Evolutionary conservation across 768 basidiomycete species (phyloP), one percentile per base, ranked within the genome.

Genomic region (Pilatotrama ljubarskyi): DNA sequence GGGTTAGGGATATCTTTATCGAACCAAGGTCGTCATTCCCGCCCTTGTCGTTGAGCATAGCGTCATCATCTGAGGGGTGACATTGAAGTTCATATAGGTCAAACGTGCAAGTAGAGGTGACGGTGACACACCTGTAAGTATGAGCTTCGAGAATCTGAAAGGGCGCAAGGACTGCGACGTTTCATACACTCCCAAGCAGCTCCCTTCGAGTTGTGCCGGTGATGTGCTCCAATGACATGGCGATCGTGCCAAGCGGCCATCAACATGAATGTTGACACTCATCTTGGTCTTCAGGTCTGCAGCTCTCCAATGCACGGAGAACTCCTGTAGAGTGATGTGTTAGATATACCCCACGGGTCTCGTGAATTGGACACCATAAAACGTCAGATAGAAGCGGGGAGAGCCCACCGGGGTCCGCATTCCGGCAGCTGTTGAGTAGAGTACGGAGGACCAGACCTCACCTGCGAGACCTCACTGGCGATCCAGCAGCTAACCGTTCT

Each of bases 401-500:
- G n/a, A n/a, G n/a, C n/a, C n/a, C n/a, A n/a, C n/a, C n/a, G n/a
- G n/a, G n/a, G n/a, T n/a, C n/a, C n/a, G n/a, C n/a, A n/a, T n/a
- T n/a, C n/a, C n/a, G n/a, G n/a, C n/a, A n/a, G n/a, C n/a, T n/a
- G n/a, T n/a, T n/a, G n/a, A n/a, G 6, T 15, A 25, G 29, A 32
- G 26, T 5, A 17, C 6, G 14, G 26, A 29, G 4, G 10, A 26
- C 11, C n/a, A 26, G 1, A 20, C 24, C 47, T 29, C 10, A 62
- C 61, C 38, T 62, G 58, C 7, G 47, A 55, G 4, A 24, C 43
- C 38, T 62, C 61, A 20, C 61, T 62, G 1, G 61, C 18, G 15
- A 62, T 58, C 55, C 51, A 58, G n/a, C 61, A 62, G 2, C 51
- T 22, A 5, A 54, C 22, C 15, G 51, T 58, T 3, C 24, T 48